Evolutionary conservation across 345 rosid species (phyloP).

Genomic region (Bruguiera sexangula): DNA sequence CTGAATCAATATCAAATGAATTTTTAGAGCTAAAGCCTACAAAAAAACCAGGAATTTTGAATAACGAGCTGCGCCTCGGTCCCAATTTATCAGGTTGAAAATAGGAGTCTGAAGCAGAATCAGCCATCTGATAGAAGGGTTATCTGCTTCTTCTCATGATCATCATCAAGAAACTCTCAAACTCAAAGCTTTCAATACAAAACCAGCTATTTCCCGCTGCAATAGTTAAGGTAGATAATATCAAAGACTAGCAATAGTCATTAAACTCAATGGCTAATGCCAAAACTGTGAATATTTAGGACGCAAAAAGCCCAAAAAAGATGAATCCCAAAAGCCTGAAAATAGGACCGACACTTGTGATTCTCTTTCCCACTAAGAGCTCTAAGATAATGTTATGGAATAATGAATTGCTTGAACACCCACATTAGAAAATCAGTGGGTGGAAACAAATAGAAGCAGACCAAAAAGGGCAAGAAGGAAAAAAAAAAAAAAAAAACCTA

Average conservation of each 20-base stretch:
- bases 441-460: constrained; percentile 1
- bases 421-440: background rate
- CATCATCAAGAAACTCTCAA: constrained; percentile 19
- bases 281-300: background rate
- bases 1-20: constrained; percentile 35
- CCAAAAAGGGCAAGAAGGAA: background rate
- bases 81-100: constrained; percentile 29
- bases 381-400: background rate
- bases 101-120: constrained; percentile 27
- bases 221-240: constrained; percentile 14
- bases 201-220: constrained; percentile 40
- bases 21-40: constrained; percentile 31
- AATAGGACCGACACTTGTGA: constrained; percentile 1
- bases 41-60: constrained; percentile 40
- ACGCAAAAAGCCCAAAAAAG: background rate
- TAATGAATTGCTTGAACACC: background rate
- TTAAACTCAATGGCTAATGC: constrained; percentile 5
- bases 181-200: constrained; percentile 33
- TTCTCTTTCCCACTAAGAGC: background rate
- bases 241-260: background rate
- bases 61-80: constrained; percentile 31
- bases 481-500: background rate
- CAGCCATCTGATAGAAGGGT: constrained; percentile 32
- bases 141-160: constrained; percentile 14
- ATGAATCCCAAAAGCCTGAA: background rate